Evolutionary conservation across 371 early-diverging fungal genomes (phyloP), one percentile per base, ranked within the genome.

Genomic region (Quaeritorhiza haematococci): DNA sequence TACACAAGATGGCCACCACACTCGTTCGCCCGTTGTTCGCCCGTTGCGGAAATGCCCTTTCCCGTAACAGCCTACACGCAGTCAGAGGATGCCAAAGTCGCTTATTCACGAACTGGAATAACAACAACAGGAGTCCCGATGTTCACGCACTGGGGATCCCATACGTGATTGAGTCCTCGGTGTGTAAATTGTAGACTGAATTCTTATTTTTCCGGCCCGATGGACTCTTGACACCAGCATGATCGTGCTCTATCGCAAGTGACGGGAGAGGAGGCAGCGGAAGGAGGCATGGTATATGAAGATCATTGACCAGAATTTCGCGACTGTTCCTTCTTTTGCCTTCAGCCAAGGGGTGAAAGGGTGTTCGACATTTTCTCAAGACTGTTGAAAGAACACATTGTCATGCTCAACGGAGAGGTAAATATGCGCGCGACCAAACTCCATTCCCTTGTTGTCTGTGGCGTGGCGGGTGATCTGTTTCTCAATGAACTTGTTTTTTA

Each of bases 321-420:
- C 3, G 24, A 23, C 27, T 7, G 6, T 45, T 13, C 15, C 26
- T 49, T 26, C 41, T 13, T n/a, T 23, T 24, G 24, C n/a, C 33
- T 27, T 26, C 63, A 70, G 76, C 68, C 73, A 1, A 59, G 70
- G 15, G 76, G 76, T 1, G 81, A 80, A 48, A 68, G 76, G 3
- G 69, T 69, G 24, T 98, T 88, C 66, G 97, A 96, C 63, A 98
- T 96, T 49, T 98, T 89, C 69, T 98, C 98, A 35, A 85, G 98
- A 7, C 74, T 98, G 45, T 76, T 98, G 59, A 94, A 94, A 66
- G 98, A 98, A 58, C 85, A 97, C 41, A 98, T 98, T 56, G 80
- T 98, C 27, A 92, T 93, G 70, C 79, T 98, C 28, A 91, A 91
- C 71, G 95, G 95, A 1, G 84, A 85, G 26, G 90, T 90, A 75